These are phyloP conservation scores for Plicaturopsis crispa DNA, from an alignment of 768 basidiomycete species.

Conservation along the genomic window DNA sequence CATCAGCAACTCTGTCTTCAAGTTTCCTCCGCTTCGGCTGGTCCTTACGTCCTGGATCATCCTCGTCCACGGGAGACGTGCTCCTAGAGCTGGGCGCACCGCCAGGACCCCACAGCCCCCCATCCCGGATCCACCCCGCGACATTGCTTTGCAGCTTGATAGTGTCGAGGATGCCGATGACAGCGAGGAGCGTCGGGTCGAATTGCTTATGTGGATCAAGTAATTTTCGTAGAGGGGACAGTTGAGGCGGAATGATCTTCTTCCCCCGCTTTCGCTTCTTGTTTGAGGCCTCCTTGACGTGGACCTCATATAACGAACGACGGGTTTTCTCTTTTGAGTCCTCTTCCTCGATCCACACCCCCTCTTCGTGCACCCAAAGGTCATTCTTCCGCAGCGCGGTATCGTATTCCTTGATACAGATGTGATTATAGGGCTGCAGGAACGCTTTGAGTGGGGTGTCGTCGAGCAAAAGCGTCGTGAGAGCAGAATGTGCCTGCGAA, in stretches of 20 bases:
- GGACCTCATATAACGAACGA: too few relatives aligned
- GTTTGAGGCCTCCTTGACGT: background rate
- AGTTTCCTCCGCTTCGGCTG: background rate
- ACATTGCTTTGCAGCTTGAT: slow-evolving; percentile 55
- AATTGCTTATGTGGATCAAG: slow-evolving; percentile 7
- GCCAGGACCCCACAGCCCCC: slow-evolving; percentile 31
- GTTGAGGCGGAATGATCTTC: background rate
- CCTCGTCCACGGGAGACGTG: background rate
- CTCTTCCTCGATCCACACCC: background rate
- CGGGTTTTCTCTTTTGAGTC: background rate
- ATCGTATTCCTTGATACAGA: slow-evolving; percentile 68
- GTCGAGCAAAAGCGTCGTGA: slow-evolving; percentile 41
- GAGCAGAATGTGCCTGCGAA: slow-evolving; percentile 29
- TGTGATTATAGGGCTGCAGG: slow-evolving; percentile 76
- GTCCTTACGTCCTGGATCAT: background rate
- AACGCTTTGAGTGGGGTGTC: slow-evolving; percentile 49
- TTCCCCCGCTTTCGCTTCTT: background rate
- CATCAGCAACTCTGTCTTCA: background rate
- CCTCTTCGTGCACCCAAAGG: background rate
- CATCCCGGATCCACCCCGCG: slow-evolving; percentile 56
- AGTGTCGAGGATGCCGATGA: slow-evolving; percentile 59
- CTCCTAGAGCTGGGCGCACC: background rate
- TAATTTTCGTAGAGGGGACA: too few relatives aligned
- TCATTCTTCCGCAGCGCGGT: slow-evolving; percentile 28
- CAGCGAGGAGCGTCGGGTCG: slow-evolving; percentile 55